phyloP scores from a whole-genome alignment of 2,329 filamentous ascomycete genomes.

The Microdochium nivale region DNA sequence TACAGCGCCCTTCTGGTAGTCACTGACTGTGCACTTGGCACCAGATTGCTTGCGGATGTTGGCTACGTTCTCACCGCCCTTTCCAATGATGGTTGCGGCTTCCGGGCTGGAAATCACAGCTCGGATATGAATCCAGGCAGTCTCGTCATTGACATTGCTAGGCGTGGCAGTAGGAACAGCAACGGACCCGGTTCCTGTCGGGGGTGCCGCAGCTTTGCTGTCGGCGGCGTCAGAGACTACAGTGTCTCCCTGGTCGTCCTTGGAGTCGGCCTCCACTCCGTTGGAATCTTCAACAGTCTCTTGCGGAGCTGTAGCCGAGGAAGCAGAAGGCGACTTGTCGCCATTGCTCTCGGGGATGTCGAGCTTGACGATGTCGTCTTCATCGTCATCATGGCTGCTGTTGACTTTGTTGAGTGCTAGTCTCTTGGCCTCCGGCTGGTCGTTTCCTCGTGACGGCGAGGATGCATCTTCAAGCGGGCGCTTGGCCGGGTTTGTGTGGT shows the following conservation, averaged over 20 bases:
- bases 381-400: constrained; percentile 41
- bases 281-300: constrained; percentile 36
- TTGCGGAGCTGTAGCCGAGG: constrained; percentile 23
- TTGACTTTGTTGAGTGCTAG: constrained; percentile 89
- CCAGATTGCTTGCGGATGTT: constrained; percentile 92
- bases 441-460: constrained; percentile 81
- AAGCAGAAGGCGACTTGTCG: constrained; percentile 6
- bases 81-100: constrained; percentile 95
- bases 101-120: constrained; percentile 96
- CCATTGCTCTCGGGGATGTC: constrained; percentile 29
- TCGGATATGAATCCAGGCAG: constrained; percentile 92
- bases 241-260: constrained; percentile 59
- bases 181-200: constrained; percentile 21
- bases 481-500: constrained; percentile 68
- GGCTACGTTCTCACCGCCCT: constrained; percentile 96
- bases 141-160: constrained; percentile 70
- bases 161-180: constrained; percentile 26
- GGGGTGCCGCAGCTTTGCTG: constrained; percentile 35
- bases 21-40: constrained; percentile 97
- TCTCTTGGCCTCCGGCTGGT: constrained; percentile 95
- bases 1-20: constrained; percentile 93
- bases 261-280: constrained; percentile 38
- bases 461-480: constrained; percentile 95
- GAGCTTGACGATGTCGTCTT: constrained; percentile 40
- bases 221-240: constrained; percentile 57